phyloP scores from a whole-genome alignment of 108 stramenopile genomes.

The Thalassiosira profunda region DNA sequence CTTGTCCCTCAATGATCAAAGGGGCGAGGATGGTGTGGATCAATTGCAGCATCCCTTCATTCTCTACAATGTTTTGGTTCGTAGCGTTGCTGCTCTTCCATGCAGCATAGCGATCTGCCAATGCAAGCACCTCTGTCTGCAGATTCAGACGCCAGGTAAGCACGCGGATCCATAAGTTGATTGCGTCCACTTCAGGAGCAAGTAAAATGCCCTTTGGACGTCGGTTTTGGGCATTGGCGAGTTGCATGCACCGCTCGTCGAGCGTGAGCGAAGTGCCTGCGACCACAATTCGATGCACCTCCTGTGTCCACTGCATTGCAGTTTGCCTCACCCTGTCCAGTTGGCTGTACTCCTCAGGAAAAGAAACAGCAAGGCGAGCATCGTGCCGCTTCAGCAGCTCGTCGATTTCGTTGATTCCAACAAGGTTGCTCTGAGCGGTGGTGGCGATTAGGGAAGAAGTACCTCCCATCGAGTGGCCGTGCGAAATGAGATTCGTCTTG shows the following conservation, averaged over 20 bases:
- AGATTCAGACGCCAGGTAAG: constrained; percentile 59
- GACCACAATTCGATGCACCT: constrained; percentile 25
- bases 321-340: constrained; percentile 45
- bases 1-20: constrained; percentile 34
- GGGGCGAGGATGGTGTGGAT: constrained; percentile 3
- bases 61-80: too few species aligned
- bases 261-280: constrained; percentile 28
- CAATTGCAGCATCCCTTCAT: too few species aligned
- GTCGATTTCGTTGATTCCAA: constrained; percentile 26
- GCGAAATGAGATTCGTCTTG: constrained; percentile 13
- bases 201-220: constrained; percentile 75
- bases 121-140: constrained; percentile 8
- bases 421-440: background rate
- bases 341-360: constrained; percentile 33
- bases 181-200: constrained; percentile 52
- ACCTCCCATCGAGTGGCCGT: too few species aligned
- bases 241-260: constrained; percentile 20
- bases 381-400: constrained; percentile 29
- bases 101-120: background rate
- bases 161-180: constrained; percentile 54
- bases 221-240: background rate
- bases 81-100: constrained; percentile 8
- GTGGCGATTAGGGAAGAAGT: constrained; percentile 7
- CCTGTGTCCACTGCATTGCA: constrained; percentile 52
- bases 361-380: constrained; percentile 31